Conservation (phyloP, 2,329 filamentous ascomycete genomes). For the Neocatenulostroma microsporum region DNA sequence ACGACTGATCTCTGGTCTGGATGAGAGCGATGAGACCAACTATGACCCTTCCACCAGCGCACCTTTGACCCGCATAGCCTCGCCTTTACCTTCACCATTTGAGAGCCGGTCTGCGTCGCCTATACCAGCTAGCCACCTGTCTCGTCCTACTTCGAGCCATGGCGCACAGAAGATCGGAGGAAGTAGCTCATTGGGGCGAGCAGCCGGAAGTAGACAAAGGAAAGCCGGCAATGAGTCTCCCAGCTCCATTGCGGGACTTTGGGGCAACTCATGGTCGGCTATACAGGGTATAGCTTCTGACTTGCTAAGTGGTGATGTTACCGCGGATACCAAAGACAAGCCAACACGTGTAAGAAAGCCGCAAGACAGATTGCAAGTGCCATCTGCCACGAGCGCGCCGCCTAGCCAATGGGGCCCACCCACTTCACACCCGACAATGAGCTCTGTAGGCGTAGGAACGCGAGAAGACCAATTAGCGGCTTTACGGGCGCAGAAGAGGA, state of each 20-base stretch:
- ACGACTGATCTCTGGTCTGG: slow-evolving; percentile 41
- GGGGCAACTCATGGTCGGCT: slow-evolving; percentile 43
- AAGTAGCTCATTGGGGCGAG: slow-evolving; percentile 4
- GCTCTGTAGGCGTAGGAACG: slow-evolving; percentile 38
- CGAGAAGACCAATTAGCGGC: slow-evolving; percentile 40
- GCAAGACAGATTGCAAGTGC: slow-evolving; percentile 15
- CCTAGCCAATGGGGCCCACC: slow-evolving; percentile 44
- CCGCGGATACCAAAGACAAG: slow-evolving; percentile 10
- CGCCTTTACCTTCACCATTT: slow-evolving; percentile 31
- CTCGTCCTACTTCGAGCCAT: slow-evolving; percentile 10
- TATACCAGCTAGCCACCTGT: slow-evolving; percentile 31
- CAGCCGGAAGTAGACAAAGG: slow-evolving; percentile 11
- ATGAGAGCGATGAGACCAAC: slow-evolving; percentile 35
- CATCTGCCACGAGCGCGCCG: slow-evolving; percentile 30
- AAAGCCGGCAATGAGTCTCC: slow-evolving; percentile 14
- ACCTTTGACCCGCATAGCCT: slow-evolving; percentile 24
- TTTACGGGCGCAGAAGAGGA: slow-evolving; percentile 43
- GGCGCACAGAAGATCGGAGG: slow-evolving; percentile 9
- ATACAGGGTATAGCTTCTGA: slow-evolving; percentile 44
- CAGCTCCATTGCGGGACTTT: slow-evolving; percentile 35
- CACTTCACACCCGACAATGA: slow-evolving; percentile 26
- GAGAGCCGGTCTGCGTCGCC: slow-evolving; percentile 29
- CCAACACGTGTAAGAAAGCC: slow-evolving; percentile 26
- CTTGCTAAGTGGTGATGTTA: slow-evolving; percentile 37
- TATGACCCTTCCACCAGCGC: slow-evolving; percentile 30